These are phyloP conservation scores for Poronia punctata DNA, from an alignment of 495 filamentous ascomycete genomes.

Conservation along the genomic window DNA sequence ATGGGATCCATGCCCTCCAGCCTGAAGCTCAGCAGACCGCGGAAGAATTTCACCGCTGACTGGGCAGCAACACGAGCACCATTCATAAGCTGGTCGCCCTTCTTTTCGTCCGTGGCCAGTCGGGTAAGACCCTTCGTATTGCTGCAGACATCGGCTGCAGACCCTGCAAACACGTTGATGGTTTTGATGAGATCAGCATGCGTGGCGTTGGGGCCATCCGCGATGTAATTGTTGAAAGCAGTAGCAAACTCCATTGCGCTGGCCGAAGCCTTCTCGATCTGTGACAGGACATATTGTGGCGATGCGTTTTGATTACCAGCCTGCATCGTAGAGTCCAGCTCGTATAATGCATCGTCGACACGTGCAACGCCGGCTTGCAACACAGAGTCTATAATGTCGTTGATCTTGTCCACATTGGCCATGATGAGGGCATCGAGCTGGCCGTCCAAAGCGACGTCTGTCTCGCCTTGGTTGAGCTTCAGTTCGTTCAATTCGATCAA, in stretches of 20 bases:
- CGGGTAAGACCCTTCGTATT: constrained; percentile 94
- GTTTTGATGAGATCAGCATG: constrained; percentile 91
- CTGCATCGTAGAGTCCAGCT: constrained; percentile 95
- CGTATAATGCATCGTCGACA: constrained; percentile 94
- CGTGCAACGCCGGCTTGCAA: constrained; percentile 88
- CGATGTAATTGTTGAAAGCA: constrained; percentile 95
- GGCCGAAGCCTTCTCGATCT: constrained; percentile 93
- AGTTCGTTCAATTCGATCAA: constrained; percentile 85
- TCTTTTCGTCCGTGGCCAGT: constrained; percentile 92
- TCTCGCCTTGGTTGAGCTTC: constrained; percentile 58
- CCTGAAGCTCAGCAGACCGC: constrained; percentile 85
- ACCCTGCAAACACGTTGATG: constrained; percentile 79
- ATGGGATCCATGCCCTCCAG: constrained; percentile 79
- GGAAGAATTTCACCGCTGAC: constrained; percentile 92
- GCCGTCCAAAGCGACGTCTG: constrained; percentile 76
- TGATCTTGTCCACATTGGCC: constrained; percentile 82
- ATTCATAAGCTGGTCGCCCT: constrained; percentile 72
- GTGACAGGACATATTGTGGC: constrained; percentile 89
- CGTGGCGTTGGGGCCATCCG: constrained; percentile 88
- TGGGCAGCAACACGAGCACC: constrained; percentile 79
- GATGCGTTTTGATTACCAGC: constrained; percentile 97
- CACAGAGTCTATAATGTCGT: constrained; percentile 96
- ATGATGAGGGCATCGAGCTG: constrained; percentile 85
- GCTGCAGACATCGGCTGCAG: constrained; percentile 86
- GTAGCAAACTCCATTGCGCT: constrained; percentile 95